Evolutionary conservation across 2,329 filamentous ascomycete genomes (phyloP).

Genomic region (Hypoxylon sp.): DNA sequence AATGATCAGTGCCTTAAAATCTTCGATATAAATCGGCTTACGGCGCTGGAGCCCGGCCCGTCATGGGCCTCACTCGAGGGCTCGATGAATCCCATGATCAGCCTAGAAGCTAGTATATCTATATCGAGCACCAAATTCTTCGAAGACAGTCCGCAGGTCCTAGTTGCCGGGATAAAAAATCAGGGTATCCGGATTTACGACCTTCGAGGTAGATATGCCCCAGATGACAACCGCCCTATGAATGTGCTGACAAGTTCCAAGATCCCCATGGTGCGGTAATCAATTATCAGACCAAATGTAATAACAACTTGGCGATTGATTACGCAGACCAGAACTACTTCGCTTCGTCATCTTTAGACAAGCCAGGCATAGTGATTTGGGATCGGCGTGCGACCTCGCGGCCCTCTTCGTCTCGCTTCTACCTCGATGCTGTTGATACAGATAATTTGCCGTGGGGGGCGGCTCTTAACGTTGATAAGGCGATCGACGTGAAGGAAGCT

Average conservation of each 20-base stretch:
- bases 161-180: slow-evolving; percentile 82
- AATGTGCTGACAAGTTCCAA: slow-evolving; percentile 49
- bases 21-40: slow-evolving; percentile 80
- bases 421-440: slow-evolving; percentile 71
- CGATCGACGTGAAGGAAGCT: slow-evolving; percentile 69
- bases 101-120: slow-evolving; percentile 77
- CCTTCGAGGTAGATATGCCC: slow-evolving; percentile 72
- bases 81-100: slow-evolving; percentile 69
- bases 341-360: slow-evolving; percentile 81
- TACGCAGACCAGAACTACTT: slow-evolving; percentile 87
- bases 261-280: slow-evolving; percentile 67
- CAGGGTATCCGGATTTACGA: slow-evolving; percentile 84
- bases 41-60: slow-evolving; percentile 62
- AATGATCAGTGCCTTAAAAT: slow-evolving; percentile 87
- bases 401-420: slow-evolving; percentile 66
- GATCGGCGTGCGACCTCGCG: slow-evolving; percentile 76
- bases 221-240: not conserved
- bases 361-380: slow-evolving; percentile 83
- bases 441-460: slow-evolving; percentile 75
- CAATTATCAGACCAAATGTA: slow-evolving; percentile 76
- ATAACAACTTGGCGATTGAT: slow-evolving; percentile 82
- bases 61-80: slow-evolving; percentile 66
- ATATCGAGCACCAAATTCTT: slow-evolving; percentile 89
- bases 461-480: slow-evolving; percentile 69
- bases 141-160: slow-evolving; percentile 79